A percentile compares a stretch with the other conserved stretches of the same genome.
These are phyloP conservation scores for Fusarium xylarioides DNA, from an alignment of 2,329 filamentous ascomycete genomes.

Conservation along the genomic window DNA sequence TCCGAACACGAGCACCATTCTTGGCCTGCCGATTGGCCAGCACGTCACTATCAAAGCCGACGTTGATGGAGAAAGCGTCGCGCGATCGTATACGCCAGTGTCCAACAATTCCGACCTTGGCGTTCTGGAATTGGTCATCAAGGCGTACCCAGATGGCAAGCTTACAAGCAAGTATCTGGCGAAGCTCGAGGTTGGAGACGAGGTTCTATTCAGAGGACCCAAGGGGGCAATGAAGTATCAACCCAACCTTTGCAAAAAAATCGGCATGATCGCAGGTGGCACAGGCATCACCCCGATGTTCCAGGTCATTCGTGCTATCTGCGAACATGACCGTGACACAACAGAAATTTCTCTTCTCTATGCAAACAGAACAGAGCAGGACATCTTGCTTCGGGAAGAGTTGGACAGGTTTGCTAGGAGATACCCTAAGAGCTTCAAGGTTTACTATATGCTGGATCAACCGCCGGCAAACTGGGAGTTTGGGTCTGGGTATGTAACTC, in stretches of 20 bases:
- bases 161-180: conserved; percentile 59
- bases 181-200: conserved; percentile 57
- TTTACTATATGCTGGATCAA: conserved; percentile 64
- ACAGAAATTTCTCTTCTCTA: conserved; percentile 67
- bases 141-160: conserved; percentile 59
- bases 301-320: conserved; percentile 70
- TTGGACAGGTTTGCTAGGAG: conserved; percentile 62
- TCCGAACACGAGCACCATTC: conserved; percentile 52
- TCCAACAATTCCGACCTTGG: conserved; percentile 62
- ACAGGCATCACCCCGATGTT: conserved; percentile 49
- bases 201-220: conserved; percentile 63
- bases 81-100: conserved; percentile 63
- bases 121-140: conserved; percentile 60
- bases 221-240: conserved; percentile 65
- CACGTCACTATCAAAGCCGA: conserved; percentile 62
- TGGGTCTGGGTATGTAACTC: conserved; percentile 60
- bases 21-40: conserved; percentile 66
- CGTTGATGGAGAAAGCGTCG: conserved; percentile 55
- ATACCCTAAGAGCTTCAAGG: conserved; percentile 62
- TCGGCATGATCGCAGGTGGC: conserved; percentile 66
- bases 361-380: conserved; percentile 65
- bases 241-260: conserved; percentile 51
- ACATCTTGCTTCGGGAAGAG: conserved; percentile 66
- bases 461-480: conserved; percentile 57
- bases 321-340: conserved; percentile 64